Evolutionary conservation across 2,329 filamentous ascomycete genomes (phyloP), one percentile per base, ranked within the genome.

Genomic region (Ceratocystis destructans): DNA sequence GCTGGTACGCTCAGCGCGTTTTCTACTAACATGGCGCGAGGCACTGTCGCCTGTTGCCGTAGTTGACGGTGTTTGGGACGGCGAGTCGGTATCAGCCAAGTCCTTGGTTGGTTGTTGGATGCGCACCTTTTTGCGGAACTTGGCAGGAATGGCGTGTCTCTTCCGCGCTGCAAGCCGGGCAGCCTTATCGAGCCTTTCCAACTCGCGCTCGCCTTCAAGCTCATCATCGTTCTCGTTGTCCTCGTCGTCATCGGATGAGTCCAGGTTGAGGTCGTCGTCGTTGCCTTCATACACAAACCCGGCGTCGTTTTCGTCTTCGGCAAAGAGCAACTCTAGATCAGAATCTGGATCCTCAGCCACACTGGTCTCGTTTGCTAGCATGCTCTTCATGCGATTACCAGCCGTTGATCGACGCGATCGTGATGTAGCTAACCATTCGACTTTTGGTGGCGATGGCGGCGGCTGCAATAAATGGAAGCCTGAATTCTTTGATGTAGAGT

Each of bases 181-280:
- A 68, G 83, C 84, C 70, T 85, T 86, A 67, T 87, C 90, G 71
- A 88, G 83, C 69, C 84, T 87, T 76, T 94, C 86, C 65, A 99
- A 75, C 75, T 96, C 90, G 71, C 87, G 88, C 76, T 99, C 94
- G 44, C 94, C 94, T 66, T 90, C 89, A 3, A 94, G 75, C 53
- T 96, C 90, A 70, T 94, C 82, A 33, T 73, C 74, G 65, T 75
- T 76, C 46, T 77, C 75, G 67, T 85, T 85, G 68, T 95, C 90
- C 62, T 94, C 90, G 61, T 91, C 88, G 69, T 90, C 88, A 0
- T 86, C 89, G 0, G 90, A 95, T 15, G 88, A 92, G 72, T 95
- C 90, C 79, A 96, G 87, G 61, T 89, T 86, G 70, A 89, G 86
- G 73, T 96, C 93, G 59, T 84, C 86, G 5, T 81, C 83, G 71